phyloP scores from a whole-genome alignment of 2,329 filamentous ascomycete species.

The Truncatella angustata region DNA sequence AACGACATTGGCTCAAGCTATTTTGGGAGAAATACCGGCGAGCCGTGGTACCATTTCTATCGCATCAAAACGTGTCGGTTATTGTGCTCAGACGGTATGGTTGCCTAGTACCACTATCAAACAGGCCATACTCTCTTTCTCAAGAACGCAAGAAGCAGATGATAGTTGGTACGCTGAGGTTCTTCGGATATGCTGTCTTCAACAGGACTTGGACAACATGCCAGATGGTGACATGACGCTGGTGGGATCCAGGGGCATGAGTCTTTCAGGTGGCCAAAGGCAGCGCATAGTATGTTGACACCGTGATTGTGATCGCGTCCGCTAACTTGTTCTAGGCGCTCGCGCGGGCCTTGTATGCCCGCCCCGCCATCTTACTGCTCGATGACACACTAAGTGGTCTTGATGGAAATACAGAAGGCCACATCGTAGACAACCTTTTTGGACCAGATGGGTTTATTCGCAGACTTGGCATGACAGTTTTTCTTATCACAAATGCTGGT shows the following conservation, averaged over 20 bases:
- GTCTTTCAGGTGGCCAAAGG: constrained; percentile 28
- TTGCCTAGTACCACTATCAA: constrained; percentile 32
- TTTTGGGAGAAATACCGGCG: constrained; percentile 19
- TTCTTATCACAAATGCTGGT: constrained; percentile 16
- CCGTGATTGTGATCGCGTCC: neutral
- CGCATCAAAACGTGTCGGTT: constrained; percentile 27
- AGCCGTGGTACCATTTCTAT: constrained; percentile 23
- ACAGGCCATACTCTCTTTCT: constrained; percentile 25
- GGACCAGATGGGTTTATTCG: constrained; percentile 27
- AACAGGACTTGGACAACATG: constrained; percentile 20
- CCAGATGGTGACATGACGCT: constrained; percentile 19
- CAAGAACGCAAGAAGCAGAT: constrained; percentile 10
- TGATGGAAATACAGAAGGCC: constrained; percentile 31
- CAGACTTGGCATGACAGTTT: constrained; percentile 3
- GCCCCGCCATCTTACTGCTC: constrained; percentile 26
- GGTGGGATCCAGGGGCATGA: constrained; percentile 20
- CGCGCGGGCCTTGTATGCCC: constrained; percentile 33
- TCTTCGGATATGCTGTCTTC: constrained; percentile 21
- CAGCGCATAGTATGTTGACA: constrained; percentile 25
- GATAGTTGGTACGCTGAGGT: constrained; percentile 31
- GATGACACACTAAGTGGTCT: constrained; percentile 37
- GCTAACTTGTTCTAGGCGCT: constrained; percentile 27
- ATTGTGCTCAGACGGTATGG: constrained; percentile 37
- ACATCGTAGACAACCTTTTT: constrained; percentile 29
- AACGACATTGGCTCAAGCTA: constrained; percentile 19